A percentile compares a stretch with the other conserved stretches of the same genome.
Conservation (phyloP, 768 basidiomycete genomes). For the Dentipellis fragilis region DNA sequence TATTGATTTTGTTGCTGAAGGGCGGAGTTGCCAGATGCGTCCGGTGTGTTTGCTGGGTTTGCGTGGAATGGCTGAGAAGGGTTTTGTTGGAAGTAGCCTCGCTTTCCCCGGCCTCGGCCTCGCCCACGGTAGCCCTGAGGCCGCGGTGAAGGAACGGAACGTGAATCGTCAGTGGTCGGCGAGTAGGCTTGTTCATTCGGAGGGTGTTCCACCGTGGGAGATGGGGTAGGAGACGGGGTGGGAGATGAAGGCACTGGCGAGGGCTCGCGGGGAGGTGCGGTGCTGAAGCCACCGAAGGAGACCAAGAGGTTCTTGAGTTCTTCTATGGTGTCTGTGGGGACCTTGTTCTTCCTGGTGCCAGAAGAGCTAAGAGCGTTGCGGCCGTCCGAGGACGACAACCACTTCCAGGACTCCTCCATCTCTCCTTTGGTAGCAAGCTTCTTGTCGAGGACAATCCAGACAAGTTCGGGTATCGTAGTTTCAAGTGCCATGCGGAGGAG, state of each 20-base stretch:
- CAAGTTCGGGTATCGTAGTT: slow-evolving; percentile 51
- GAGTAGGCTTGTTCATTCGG: neutral
- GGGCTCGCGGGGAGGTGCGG: slow-evolving; percentile 4
- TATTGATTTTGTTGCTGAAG: too few relatives aligned
- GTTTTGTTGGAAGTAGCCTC: neutral
- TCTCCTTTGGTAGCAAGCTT: slow-evolving; percentile 40
- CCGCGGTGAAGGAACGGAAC: neutral
- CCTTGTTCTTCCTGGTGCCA: neutral
- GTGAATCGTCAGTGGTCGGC: neutral
- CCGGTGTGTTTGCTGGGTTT: slow-evolving; percentile 7
- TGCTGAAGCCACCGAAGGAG: slow-evolving; percentile 36
- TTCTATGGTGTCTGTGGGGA: slow-evolving; percentile 26
- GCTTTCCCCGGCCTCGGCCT: neutral
- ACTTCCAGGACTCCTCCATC: slow-evolving; percentile 41
- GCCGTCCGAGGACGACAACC: slow-evolving; percentile 26
- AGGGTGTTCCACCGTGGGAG: neutral
- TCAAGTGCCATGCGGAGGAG: slow-evolving; percentile 48
- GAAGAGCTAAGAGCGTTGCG: slow-evolving; percentile 6
- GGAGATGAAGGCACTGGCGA: slow-evolving; percentile 29
- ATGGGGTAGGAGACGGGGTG: neutral
- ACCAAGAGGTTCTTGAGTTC: slow-evolving; percentile 46
- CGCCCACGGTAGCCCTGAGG: neutral
- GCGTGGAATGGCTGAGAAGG: neutral
- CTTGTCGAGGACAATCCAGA: slow-evolving; percentile 54
- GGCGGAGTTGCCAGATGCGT: neutral